Evolutionary conservation across 352 stramenopile genomes (phyloP), one percentile per base, ranked within the genome.

Genomic region (Globisporangium solare): DNA sequence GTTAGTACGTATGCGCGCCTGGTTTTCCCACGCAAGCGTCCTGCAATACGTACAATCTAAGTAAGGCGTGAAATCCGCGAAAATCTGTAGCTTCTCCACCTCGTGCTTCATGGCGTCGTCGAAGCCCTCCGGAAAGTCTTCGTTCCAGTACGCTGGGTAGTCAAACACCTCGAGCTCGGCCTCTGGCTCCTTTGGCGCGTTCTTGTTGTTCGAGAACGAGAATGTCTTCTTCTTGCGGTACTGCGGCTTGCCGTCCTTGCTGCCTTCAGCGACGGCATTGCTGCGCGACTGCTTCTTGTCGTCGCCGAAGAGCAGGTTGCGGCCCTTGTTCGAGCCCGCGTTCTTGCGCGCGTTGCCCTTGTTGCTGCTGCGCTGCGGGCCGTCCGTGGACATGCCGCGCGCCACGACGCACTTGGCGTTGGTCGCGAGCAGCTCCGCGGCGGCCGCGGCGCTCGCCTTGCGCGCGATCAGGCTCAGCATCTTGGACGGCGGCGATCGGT

Each of bases 21-120:
- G 24, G 4, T n/a, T 56, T 14, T 53, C 43, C 13, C 18, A 24
- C 10, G 27, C 27, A 35, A 7, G 27, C 12, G 13, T 27, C 12
- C 17, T 15, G 32, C 45, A 14, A 14, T 15, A 74, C 71, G 42
- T 63, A 80, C 71, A 59, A 61, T 92, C 83, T 60, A 92, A 70
- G 51, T 79, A 76, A 48, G 74, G 68, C 42, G 80, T 86, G 47
- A 92, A 88, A 66, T 92, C 83, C 20, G 74, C 59, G 60, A 92
- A 92, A 45, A 92, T 79, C 70, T 91, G 70, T 49, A 92, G 69
- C 67, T 91, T 92, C 62, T 92, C 79, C 54, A 92, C 79, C 56
- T 92, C 83, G 71, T 92, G 83, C 75, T 92, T 92, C 83, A 92
- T 92, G 21, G 61, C 66, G 50, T 91, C 70, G 57, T 87, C 78